phyloP scores from a whole-genome alignment of 768 basidiomycete genomes.

The Leccinum variicolor region DNA sequence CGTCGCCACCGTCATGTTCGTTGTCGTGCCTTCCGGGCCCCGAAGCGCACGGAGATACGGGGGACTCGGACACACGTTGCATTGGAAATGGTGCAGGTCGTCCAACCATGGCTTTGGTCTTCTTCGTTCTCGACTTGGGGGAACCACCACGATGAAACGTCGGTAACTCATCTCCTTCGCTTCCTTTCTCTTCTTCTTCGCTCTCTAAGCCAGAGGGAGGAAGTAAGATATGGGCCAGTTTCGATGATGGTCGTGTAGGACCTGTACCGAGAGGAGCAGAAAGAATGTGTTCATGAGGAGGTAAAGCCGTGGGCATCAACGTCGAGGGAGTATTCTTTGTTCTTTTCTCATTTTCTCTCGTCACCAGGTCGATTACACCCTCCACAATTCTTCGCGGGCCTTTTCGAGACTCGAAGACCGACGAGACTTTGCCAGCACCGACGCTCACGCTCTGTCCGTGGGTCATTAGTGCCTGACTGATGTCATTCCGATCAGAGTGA shows the following conservation, averaged over 20 bases:
- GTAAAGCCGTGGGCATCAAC: neutral
- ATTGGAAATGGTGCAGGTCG: slow-evolving; percentile 27
- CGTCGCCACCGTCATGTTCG: neutral
- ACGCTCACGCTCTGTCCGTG: slow-evolving; percentile 5
- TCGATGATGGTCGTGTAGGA: slow-evolving; percentile 9
- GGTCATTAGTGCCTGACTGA: neutral
- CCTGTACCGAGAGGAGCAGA: slow-evolving; percentile 1
- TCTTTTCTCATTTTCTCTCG: neutral
- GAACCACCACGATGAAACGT: slow-evolving; percentile 18
- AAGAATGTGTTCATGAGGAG: neutral
- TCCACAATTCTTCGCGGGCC: neutral
- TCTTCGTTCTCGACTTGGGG: neutral
- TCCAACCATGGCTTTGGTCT: neutral
- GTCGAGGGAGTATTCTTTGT: slow-evolving; percentile 1
- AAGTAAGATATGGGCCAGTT: slow-evolving; percentile 11
- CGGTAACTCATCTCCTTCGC: slow-evolving; percentile 15
- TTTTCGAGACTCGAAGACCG: neutral
- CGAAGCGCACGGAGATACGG: neutral
- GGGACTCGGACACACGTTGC: slow-evolving; percentile 7
- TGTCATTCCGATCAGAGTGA: neutral
- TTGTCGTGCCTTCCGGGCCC: neutral
- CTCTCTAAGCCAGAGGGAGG: slow-evolving; percentile 4
- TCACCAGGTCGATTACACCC: slow-evolving; percentile 5
- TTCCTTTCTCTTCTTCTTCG: slow-evolving; percentile 10
- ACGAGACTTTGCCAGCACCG: neutral